phyloP scores from a whole-genome alignment of 805 yeast genomes.

The Candida adriatica region DNA sequence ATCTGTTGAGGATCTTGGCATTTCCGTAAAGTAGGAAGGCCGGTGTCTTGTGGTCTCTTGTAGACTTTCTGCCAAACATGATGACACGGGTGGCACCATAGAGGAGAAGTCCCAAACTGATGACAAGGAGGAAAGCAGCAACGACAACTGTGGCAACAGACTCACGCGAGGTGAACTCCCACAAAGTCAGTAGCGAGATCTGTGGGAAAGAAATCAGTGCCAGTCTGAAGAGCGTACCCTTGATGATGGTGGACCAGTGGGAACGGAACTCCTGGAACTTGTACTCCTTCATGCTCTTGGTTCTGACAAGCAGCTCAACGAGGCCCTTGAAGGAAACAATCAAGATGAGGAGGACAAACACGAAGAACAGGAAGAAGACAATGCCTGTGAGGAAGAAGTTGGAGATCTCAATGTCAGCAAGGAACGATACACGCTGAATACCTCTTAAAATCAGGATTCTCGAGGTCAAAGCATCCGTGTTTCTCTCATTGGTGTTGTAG shows the following conservation, averaged over 20 bases:
- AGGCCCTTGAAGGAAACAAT: constrained; percentile 61
- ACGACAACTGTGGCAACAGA: constrained; percentile 78
- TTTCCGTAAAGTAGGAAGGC: constrained; percentile 90
- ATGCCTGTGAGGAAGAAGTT: constrained; percentile 81
- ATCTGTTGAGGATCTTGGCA: constrained; percentile 68
- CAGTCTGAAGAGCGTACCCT: constrained; percentile 83
- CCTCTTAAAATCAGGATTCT: constrained; percentile 84
- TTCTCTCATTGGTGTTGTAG: constrained; percentile 70
- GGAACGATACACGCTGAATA: constrained; percentile 81
- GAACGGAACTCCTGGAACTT: constrained; percentile 71
- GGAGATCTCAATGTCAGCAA: constrained; percentile 82
- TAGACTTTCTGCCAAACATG: constrained; percentile 66
- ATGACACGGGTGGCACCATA: constrained; percentile 76
- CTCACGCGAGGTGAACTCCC: constrained; percentile 84
- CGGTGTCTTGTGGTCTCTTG: constrained; percentile 73
- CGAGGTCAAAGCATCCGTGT: constrained; percentile 44
- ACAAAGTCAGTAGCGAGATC: constrained; percentile 67
- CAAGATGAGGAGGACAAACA: constrained; percentile 49
- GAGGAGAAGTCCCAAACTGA: constrained; percentile 50
- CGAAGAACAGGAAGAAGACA: constrained; percentile 74
- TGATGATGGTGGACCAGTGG: constrained; percentile 78
- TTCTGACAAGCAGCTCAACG: constrained; percentile 54
- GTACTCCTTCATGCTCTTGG: constrained; percentile 49
- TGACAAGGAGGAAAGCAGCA: constrained; percentile 62
- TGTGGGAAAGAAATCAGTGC: constrained; percentile 85